Percentiles rank a stretch among this genome's conserved stretches.
Evolutionary conservation across 1,139 yeast genomes (phyloP).

Genomic region (Debaryomyces subglobosus): DNA sequence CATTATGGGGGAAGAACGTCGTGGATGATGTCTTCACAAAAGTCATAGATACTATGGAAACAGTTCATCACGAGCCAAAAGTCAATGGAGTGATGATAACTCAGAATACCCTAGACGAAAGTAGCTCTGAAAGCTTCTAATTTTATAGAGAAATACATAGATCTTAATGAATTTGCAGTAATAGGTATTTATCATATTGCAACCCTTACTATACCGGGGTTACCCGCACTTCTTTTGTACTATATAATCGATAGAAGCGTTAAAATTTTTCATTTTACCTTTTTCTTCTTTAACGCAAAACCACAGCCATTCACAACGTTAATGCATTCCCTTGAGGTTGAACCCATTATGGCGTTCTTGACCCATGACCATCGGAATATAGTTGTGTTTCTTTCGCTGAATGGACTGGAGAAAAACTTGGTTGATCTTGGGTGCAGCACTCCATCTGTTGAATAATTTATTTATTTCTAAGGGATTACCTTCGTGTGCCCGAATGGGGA

Average conservation of each 20-base stretch:
- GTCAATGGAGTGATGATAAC: background rate
- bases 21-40: conserved; percentile 30
- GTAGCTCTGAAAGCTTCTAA: conserved; percentile 1
- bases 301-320: conserved; percentile 68
- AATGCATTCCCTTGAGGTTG: conserved; percentile 79
- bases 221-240: conserved; percentile 12
- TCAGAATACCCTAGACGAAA: background rate
- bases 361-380: conserved; percentile 77
- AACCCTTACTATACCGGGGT: conserved; percentile 3
- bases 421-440: conserved; percentile 85
- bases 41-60: conserved; percentile 16
- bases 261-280: conserved; percentile 17
- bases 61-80: background rate
- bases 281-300: conserved; percentile 56
- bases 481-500: conserved; percentile 85
- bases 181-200: background rate
- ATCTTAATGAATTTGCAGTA: background rate
- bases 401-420: conserved; percentile 69
- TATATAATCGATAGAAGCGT: conserved; percentile 6
- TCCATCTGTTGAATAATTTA: conserved; percentile 54
- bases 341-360: conserved; percentile 68
- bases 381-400: conserved; percentile 40
- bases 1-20: conserved; percentile 36
- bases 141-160: background rate
- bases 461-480: conserved; percentile 69